Evolutionary conservation across 352 stramenopile genomes (phyloP).

Genomic region (Pythium scleroteichum): DNA sequence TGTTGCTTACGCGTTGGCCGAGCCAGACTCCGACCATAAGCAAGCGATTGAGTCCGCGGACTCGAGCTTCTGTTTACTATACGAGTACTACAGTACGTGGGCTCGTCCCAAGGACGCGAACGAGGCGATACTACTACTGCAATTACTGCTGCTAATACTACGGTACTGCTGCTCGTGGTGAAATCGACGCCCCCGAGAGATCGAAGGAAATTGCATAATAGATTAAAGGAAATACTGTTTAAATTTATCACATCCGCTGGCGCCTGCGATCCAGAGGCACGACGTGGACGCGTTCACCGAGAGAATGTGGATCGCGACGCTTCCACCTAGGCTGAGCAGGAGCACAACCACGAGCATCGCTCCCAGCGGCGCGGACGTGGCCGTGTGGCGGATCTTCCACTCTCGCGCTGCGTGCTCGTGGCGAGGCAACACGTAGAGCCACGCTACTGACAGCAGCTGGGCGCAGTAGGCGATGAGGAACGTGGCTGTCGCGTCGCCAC

Average conservation of each 20-base stretch:
- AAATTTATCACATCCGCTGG: slow-evolving; percentile 32
- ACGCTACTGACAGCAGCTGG: slow-evolving; percentile 43
- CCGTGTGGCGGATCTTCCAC: slow-evolving; percentile 32
- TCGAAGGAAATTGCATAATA: no score
- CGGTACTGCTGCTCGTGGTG: no score
- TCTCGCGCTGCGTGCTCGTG: slow-evolving; percentile 31
- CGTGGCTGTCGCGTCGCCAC: slow-evolving; percentile 38
- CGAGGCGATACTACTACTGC: no score
- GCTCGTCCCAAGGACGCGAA: no score
- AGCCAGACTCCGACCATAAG: no score
- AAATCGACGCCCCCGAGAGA: no score
- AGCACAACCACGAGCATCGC: slow-evolving; percentile 26
- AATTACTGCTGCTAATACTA: no score
- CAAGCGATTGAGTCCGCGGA: no score
- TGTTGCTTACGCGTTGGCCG: no score
- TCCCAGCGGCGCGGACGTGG: slow-evolving; percentile 23
- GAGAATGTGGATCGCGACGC: slow-evolving; percentile 40
- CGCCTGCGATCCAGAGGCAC: slow-evolving; percentile 34
- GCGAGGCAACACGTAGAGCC: slow-evolving; percentile 44
- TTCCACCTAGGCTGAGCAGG: slow-evolving; percentile 6
- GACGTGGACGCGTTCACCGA: slow-evolving; percentile 41
- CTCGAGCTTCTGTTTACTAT: no score
- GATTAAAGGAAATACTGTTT: no score
- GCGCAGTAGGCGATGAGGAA: slow-evolving; percentile 54
- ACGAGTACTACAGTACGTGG: no score